A percentile compares a stretch with the other conserved stretches of the same genome.
These are phyloP conservation scores for Cyclospora cayetanensis DNA, from an alignment of 169 alveolate genomes.

Conservation along the genomic window DNA sequence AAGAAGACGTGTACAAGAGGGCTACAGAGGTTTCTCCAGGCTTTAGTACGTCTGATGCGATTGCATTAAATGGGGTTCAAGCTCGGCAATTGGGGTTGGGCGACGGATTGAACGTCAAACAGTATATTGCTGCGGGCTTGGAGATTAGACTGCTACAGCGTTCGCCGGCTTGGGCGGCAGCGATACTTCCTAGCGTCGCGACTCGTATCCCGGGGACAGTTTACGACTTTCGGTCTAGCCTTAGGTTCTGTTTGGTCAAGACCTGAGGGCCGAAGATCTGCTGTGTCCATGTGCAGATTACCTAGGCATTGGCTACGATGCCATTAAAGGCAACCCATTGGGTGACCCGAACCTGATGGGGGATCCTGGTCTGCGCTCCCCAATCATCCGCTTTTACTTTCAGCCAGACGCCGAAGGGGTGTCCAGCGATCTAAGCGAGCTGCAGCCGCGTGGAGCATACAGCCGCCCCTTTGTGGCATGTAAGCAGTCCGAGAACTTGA, in stretches of 20 bases:
- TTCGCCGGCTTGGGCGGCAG: no score
- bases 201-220: no score
- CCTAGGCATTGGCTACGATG: constrained; percentile 86
- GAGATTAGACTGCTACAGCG: no score
- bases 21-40: not conserved
- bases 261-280: no score
- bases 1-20: not conserved
- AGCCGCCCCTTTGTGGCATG: constrained; percentile 85
- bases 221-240: no score
- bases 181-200: no score
- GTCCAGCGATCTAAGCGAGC: constrained; percentile 74
- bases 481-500: constrained; percentile 81
- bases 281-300: constrained; percentile 74
- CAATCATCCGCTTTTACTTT: constrained; percentile 80
- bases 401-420: constrained; percentile 72
- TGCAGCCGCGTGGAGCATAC: constrained; percentile 85
- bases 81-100: not conserved
- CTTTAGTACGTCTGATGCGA: not conserved
- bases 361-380: constrained; percentile 87
- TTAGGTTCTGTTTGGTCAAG: no score
- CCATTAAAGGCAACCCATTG: constrained; percentile 85
- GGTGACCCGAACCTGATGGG: constrained; percentile 86
- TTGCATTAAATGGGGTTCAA: not conserved
- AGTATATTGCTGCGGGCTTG: no score
- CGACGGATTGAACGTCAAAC: no score